Evolutionary conservation across 1,284 basidiomycete genomes (phyloP).

Genomic region (Marasmius oreades): DNA sequence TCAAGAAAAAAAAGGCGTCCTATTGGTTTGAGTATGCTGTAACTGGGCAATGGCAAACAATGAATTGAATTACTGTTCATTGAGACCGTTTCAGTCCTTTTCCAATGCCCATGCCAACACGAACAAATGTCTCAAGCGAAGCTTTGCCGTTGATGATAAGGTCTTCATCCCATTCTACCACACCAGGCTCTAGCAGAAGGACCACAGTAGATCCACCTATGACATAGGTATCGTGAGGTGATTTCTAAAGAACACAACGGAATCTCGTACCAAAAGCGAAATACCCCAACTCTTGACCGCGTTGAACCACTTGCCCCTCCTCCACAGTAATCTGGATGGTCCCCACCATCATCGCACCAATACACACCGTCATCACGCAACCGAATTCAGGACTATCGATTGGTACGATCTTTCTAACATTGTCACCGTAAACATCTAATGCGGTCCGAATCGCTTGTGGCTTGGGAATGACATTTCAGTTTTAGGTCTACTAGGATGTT

Average conservation of each 20-base stretch:
- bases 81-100: slow-evolving; percentile 13
- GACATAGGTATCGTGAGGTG: no score
- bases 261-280: slow-evolving; percentile 81
- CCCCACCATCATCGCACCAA: slow-evolving; percentile 95
- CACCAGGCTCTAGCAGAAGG: slow-evolving; percentile 79
- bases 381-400: slow-evolving; percentile 88
- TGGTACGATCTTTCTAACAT: slow-evolving; percentile 84
- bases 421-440: slow-evolving; percentile 94
- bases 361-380: slow-evolving; percentile 81
- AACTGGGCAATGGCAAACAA: no score
- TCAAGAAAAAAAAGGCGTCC: no score
- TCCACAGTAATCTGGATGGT: slow-evolving; percentile 84
- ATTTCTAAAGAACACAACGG: no score
- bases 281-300: slow-evolving; percentile 91
- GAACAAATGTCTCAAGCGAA: no score
- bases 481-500: no score
- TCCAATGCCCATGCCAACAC: slow-evolving; percentile 83
- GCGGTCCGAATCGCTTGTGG: slow-evolving; percentile 81
- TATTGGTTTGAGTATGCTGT: no score
- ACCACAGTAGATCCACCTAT: slow-evolving; percentile 88
- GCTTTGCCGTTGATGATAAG: no score
- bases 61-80: no score
- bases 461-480: no score
- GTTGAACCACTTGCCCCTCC: slow-evolving; percentile 75
- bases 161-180: slow-evolving; percentile 88